Evolutionary conservation across 129 eudicot genomes (phyloP), one percentile per base, ranked within the genome.

Genomic region (Gnaphalium uliginosum): DNA sequence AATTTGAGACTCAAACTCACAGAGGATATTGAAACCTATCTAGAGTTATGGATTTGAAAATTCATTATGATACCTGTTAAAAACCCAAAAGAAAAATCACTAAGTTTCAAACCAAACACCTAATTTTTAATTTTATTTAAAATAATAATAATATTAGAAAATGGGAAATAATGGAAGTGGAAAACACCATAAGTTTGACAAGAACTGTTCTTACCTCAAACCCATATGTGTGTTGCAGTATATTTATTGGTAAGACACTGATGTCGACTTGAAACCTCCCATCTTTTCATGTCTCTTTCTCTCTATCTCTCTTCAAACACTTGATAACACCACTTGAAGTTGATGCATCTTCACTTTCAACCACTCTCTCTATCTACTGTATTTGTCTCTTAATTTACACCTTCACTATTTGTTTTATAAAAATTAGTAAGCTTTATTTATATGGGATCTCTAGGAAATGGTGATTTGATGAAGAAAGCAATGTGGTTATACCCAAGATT

Each of bases 181-280:
- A 72, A 71, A 63, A 71, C 72, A 78, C 82, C 66, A 79, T 64
- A 79, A 70, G 23, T 62, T 73, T 78, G 66, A 78, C 82, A 63
- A 72, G 69, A 73, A 79, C 69, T 73, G 67, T 73, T 80, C 79
- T 79, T 73, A 80, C 83, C 79, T 80, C 83, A 80, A 73, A 73
- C 79, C 83, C 83, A 80, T 80, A 80, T 79, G 83, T 72, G 83
- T 37, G 74, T 79, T 79, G 83, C 74, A 72, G 83, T 79, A 79
- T 79, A 79, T 79, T 72, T 80, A 80, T 80, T 80, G 83, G 83
- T 80, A 76, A 73, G 79, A 88, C 90, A 86, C 86, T 85, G 97
- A 86, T 79, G 74, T 71, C 73, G 96, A 92, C 90, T 76, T 89
- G 96, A 92, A 89, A 92, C 93, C 92, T 75, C 97, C 96, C 88